Evolutionary conservation across 2,329 filamentous ascomycete genomes (phyloP).

Genomic region (Fusarium palustre): DNA sequence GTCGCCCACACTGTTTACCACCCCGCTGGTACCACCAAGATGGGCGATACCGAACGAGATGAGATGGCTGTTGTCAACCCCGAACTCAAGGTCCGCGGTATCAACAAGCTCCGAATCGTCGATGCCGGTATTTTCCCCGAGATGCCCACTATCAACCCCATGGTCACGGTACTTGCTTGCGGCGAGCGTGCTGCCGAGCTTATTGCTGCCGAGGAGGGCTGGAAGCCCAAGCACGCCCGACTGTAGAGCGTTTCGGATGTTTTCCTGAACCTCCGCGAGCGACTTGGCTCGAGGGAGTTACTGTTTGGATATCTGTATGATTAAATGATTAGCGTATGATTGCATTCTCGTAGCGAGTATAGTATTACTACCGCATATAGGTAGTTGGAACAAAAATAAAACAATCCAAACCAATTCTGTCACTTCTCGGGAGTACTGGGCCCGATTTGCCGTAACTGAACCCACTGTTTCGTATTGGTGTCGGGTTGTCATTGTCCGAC

Average conservation of each 20-base stretch:
- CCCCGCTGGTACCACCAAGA: conserved; percentile 89
- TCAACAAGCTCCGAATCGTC: conserved; percentile 81
- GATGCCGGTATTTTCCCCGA: conserved; percentile 91
- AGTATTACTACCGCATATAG: conserved; percentile 8
- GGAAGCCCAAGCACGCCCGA: conserved; percentile 52
- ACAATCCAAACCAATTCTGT: conserved; percentile 8
- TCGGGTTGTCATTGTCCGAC: conserved; percentile 19
- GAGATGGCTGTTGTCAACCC: conserved; percentile 83
- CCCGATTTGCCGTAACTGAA: conserved; percentile 24
- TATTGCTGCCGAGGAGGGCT: conserved; percentile 75
- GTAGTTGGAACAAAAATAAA: conserved; percentile 27
- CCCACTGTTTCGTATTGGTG: conserved; percentile 1
- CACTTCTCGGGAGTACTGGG: conserved; percentile 16
- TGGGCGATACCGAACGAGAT: conserved; percentile 79
- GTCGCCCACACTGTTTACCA: conserved; percentile 92
- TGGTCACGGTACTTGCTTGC: conserved; percentile 87
- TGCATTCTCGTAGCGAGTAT: conserved; percentile 28
- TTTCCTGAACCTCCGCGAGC: conserved; percentile 8
- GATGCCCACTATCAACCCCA: conserved; percentile 88
- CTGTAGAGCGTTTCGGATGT: conserved; percentile 43
- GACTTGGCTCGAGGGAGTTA: conserved; percentile 6
- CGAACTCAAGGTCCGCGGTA: conserved; percentile 76
- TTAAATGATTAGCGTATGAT: conserved; percentile 38
- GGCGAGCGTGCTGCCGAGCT: conserved; percentile 88
- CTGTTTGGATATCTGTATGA: conserved; percentile 35